Conservation (phyloP, 257 asterid species). For the Gentiana dahurica region DNA sequence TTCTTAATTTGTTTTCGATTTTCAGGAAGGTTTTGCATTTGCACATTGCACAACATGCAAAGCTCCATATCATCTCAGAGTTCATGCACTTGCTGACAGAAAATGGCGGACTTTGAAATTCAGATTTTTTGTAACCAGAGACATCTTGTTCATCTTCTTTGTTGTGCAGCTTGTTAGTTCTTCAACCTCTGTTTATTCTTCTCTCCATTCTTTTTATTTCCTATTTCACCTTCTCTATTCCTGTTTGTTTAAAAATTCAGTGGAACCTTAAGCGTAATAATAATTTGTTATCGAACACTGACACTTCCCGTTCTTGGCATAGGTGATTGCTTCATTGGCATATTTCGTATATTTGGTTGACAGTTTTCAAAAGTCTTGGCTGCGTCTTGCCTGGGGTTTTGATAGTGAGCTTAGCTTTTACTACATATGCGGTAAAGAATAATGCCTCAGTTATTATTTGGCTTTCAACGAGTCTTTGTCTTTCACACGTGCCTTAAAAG, state of each 20-base stretch:
- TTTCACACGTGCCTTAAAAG: no score
- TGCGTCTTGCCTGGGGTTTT: slow-evolving; percentile 72
- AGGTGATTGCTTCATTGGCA: slow-evolving; percentile 68
- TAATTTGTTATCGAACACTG: slow-evolving; percentile 5
- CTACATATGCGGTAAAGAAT: slow-evolving; percentile 75
- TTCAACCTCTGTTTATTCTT: slow-evolving; percentile 8
- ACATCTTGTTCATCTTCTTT: slow-evolving; percentile 73
- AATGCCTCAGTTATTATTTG: neutral
- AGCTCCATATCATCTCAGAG: slow-evolving; percentile 82
- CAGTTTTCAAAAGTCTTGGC: slow-evolving; percentile 58
- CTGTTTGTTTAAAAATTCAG: neutral
- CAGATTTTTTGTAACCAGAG: slow-evolving; percentile 90
- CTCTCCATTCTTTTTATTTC: neutral
- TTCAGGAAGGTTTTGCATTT: slow-evolving; percentile 94
- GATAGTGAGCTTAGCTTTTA: slow-evolving; percentile 71
- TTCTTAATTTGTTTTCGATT: slow-evolving; percentile 4
- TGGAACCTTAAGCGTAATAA: no score
- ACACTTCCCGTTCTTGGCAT: slow-evolving; percentile 19
- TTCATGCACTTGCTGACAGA: slow-evolving; percentile 69
- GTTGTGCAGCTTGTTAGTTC: slow-evolving; percentile 74
- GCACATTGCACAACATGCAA: slow-evolving; percentile 96
- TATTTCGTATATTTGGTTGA: slow-evolving; percentile 65
- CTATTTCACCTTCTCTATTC: neutral
- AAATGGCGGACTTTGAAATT: slow-evolving; percentile 89
- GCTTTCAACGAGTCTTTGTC: neutral